Evolutionary conservation across 495 filamentous ascomycete species (phyloP).

Genomic region (Aspergillus biplanus): DNA sequence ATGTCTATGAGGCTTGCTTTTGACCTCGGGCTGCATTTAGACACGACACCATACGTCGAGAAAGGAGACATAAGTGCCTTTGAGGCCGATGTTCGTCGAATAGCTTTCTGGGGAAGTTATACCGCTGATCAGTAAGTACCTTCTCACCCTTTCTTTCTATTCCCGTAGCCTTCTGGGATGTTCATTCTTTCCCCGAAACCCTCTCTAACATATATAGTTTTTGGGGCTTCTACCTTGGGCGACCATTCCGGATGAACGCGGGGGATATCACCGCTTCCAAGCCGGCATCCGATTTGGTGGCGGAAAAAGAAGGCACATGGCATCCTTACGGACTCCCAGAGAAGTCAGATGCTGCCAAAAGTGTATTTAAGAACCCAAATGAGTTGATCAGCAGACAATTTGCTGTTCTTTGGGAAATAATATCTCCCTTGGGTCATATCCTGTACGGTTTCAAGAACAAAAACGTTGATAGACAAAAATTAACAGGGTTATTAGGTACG

Average conservation of each 20-base stretch:
- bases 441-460: constrained; percentile 35
- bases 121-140: constrained; percentile 50
- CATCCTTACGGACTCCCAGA: constrained; percentile 46
- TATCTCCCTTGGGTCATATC: constrained; percentile 52
- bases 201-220: constrained; percentile 32
- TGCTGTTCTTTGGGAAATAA: constrained; percentile 52
- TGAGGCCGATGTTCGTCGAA: constrained; percentile 49
- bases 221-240: constrained; percentile 54
- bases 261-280: constrained; percentile 50
- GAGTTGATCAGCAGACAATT: constrained; percentile 51
- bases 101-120: constrained; percentile 57
- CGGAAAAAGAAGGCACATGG: constrained; percentile 46
- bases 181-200: not conserved
- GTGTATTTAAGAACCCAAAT: constrained; percentile 39
- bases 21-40: constrained; percentile 53
- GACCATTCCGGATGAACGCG: constrained; percentile 51
- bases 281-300: constrained; percentile 40
- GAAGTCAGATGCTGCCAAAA: constrained; percentile 23
- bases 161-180: no score
- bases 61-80: constrained; percentile 45
- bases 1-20: constrained; percentile 57
- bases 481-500: constrained; percentile 39
- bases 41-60: constrained; percentile 51
- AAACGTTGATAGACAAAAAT: not conserved
- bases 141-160: not conserved